phyloP scores from a whole-genome alignment of 495 filamentous ascomycete species.

The Penicillium arizonense region DNA sequence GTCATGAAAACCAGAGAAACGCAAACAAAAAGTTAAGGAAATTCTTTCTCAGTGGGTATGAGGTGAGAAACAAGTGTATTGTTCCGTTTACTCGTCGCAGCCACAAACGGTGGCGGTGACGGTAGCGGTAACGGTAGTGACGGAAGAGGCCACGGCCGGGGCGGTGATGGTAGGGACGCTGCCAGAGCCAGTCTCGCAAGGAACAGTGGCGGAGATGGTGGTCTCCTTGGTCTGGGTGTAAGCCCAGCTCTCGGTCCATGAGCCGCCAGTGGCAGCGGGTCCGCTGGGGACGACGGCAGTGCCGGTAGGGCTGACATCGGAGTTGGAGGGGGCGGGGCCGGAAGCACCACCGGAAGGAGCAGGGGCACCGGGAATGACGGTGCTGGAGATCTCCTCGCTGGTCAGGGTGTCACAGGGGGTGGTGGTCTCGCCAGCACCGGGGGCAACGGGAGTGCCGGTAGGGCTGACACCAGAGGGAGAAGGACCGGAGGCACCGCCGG shows the following conservation, averaged over 20 bases:
- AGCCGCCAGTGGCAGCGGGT: neutral
- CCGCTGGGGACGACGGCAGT: slow-evolving; percentile 2
- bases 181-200: slow-evolving; percentile 4
- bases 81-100: slow-evolving; percentile 22
- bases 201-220: slow-evolving; percentile 6
- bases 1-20: slow-evolving; percentile 15
- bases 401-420: slow-evolving; percentile 26
- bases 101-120: slow-evolving; percentile 31
- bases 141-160: neutral
- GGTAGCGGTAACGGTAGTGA: slow-evolving; percentile 30
- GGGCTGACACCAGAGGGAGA: too few relatives aligned
- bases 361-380: slow-evolving; percentile 9
- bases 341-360: slow-evolving; percentile 7
- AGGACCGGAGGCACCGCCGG: neutral
- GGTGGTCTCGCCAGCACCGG: slow-evolving; percentile 1
- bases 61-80: neutral
- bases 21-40: slow-evolving; percentile 1
- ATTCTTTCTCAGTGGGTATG: neutral
- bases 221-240: slow-evolving; percentile 20
- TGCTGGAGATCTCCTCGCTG: slow-evolving; percentile 7
- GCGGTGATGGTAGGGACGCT: slow-evolving; percentile 15
- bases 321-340: slow-evolving; percentile 8
- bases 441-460: slow-evolving; percentile 1
- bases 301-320: slow-evolving; percentile 9
- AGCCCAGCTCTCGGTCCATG: slow-evolving; percentile 2